A percentile compares a stretch with the other conserved stretches of the same genome.
Evolutionary conservation across 2,329 filamentous ascomycete species (phyloP).

Genomic region (Nigrospora osmanthi): DNA sequence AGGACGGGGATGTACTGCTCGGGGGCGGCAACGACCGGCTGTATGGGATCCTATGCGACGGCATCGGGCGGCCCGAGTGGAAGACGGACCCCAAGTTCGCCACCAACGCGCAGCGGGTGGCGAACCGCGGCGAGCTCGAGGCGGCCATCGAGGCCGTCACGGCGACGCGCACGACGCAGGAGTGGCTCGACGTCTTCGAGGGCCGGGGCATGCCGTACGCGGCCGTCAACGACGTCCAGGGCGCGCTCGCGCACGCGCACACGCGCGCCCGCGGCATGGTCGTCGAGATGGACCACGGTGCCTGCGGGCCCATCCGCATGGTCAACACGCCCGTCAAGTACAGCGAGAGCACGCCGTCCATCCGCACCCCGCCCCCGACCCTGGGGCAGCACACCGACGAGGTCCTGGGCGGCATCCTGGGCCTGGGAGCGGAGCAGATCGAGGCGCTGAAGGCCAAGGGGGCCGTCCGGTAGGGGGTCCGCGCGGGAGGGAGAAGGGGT

Average conservation of each 20-base stretch:
- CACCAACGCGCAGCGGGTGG: constrained; percentile 55
- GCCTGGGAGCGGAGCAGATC: constrained; percentile 52
- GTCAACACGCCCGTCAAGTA: constrained; percentile 95
- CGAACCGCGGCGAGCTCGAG: constrained; percentile 72
- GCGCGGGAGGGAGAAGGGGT: no score
- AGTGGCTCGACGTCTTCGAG: constrained; percentile 83
- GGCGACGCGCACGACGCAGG: constrained; percentile 67
- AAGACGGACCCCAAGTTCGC: constrained; percentile 50
- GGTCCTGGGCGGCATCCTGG: constrained; percentile 57
- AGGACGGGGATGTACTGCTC: constrained; percentile 62
- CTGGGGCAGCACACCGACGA: constrained; percentile 84
- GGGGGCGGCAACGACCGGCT: constrained; percentile 67
- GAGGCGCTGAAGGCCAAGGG: constrained; percentile 55
- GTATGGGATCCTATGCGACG: constrained; percentile 56
- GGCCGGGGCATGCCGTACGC: constrained; percentile 92
- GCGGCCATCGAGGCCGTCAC: constrained; percentile 70
- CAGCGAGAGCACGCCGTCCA: constrained; percentile 69
- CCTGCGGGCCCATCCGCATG: constrained; percentile 79
- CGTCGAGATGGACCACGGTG: constrained; percentile 72
- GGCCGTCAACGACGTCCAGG: constrained; percentile 87
- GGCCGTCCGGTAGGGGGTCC: constrained; percentile 52
- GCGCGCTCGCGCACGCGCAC: constrained; percentile 76
- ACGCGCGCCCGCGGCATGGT: constrained; percentile 85
- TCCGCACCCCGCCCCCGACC: constrained; percentile 73
- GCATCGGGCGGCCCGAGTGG: constrained; percentile 51